Conservation (phyloP, 1,284 basidiomycete genomes). For the Coniferiporia weirii region DNA sequence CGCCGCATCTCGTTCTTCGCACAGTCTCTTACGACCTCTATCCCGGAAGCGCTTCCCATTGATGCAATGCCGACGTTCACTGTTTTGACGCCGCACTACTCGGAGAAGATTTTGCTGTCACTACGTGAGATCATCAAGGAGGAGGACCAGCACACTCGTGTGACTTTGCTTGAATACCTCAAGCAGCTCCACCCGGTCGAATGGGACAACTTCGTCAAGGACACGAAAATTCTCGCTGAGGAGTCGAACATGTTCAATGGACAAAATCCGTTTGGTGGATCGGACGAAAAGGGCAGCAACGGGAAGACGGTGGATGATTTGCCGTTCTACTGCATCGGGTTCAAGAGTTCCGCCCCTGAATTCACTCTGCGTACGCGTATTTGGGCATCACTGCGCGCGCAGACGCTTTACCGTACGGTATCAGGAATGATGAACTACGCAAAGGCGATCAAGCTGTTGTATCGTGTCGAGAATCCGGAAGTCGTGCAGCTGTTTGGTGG, state of each 20-base stretch:
- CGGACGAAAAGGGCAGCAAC: conserved; percentile 74
- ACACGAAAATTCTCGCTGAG: conserved; percentile 98
- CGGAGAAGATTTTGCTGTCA: conserved; percentile 92
- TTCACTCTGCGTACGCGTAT: conserved; percentile 98
- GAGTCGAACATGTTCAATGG: conserved; percentile 88
- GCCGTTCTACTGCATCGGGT: conserved; percentile 98
- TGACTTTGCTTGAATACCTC: conserved; percentile 92
- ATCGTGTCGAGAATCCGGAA: conserved; percentile 98
- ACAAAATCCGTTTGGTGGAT: conserved; percentile 66
- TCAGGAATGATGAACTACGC: conserved; percentile 99
- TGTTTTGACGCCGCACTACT: conserved; percentile 92
- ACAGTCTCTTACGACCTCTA: conserved; percentile 85
- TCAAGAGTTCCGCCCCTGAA: conserved; percentile 98
- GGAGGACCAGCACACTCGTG: conserved; percentile 92
- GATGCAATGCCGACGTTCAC: conserved; percentile 98
- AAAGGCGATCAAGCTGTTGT: conserved; percentile 99
- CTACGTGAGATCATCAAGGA: conserved; percentile 95
- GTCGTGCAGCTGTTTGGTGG: conserved; percentile 96
- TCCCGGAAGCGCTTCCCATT: conserved; percentile 87
- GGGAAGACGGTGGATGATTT: conserved; percentile 88
- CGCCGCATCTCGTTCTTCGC: conserved; percentile 96
- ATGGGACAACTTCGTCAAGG: conserved; percentile 99
- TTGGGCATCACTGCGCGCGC: conserved; percentile 97
- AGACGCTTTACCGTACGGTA: conserved; percentile 97
- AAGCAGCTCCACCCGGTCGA: conserved; percentile 98